These are phyloP conservation scores for Exidia glandulosa DNA, from an alignment of 768 basidiomycete species.

Conservation along the genomic window DNA sequence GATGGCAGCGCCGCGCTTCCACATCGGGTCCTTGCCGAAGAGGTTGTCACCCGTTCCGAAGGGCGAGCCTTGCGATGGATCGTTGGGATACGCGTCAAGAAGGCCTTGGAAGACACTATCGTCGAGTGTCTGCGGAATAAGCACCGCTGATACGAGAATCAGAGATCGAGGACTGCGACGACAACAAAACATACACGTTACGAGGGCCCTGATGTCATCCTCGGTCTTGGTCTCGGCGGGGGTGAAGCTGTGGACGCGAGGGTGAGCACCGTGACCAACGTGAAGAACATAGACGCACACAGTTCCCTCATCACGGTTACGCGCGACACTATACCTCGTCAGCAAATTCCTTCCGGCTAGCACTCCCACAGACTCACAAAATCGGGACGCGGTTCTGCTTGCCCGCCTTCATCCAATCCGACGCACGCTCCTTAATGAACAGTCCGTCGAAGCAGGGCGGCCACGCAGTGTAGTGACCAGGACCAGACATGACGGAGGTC, in stretches of 20 bases:
- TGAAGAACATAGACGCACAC: conserved; percentile 16
- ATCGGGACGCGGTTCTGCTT: not conserved
- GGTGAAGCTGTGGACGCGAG: conserved; percentile 19
- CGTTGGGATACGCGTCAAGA: conserved; percentile 30
- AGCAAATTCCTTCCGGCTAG: not conserved
- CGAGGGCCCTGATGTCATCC: conserved; percentile 14
- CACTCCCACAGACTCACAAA: not conserved
- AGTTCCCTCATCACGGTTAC: conserved; percentile 17
- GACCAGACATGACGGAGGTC: not conserved
- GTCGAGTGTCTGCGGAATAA: conserved; percentile 10
- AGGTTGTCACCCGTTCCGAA: conserved; percentile 35
- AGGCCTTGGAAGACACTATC: conserved; percentile 15
- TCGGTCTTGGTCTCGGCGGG: conserved; percentile 15
- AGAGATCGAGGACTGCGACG: conserved; percentile 17
- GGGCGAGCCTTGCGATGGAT: conserved; percentile 32
- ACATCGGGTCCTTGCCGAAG: conserved; percentile 29
- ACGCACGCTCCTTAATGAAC: not conserved
- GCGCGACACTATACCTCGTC: not conserved
- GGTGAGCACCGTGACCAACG: conserved; percentile 29
- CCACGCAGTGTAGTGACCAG: not conserved
- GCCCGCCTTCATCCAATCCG: not conserved
- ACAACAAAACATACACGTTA: conserved; percentile 13
- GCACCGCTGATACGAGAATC: not conserved
- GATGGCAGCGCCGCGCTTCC: conserved; percentile 28
- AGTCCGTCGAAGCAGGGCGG: not conserved